Base-by-base conservation (phyloP, 352 stramenopile species). In the Phytophthora brassicae region DNA sequence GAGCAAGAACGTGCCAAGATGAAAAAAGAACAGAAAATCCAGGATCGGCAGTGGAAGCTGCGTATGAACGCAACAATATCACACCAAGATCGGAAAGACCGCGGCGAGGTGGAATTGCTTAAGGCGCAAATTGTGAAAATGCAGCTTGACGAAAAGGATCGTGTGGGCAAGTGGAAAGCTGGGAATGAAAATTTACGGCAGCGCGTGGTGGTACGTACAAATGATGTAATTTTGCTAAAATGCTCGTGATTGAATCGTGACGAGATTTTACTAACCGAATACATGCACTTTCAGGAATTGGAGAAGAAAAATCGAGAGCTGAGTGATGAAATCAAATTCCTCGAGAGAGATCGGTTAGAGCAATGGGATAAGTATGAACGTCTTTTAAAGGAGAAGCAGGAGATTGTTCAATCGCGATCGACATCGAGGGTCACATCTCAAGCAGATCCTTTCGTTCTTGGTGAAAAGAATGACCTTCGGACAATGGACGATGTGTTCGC, bases 91-190 rank as follows among this genome's bases (percentile, higher is more conserved):
- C 70, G 74, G 26, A 90, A 84, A 75, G 83, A 84, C 17, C 66
- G 75, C n/a, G 66, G 61, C 9, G 83, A 94, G 61, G 74, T 93
- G 0, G 87, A 92, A 44, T 66, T 72, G 22, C 67, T 95, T 12
- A 92, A 91, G 60, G 87, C 87, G 2, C 85, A 94, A 46, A 88
- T 95, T 24, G 80, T 92, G 43, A 89, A 85, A 19, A 79, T 94
- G 56, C 75, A 95, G 45, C 47, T 94, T 16, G 87, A 95, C 16
- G 78, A 90, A 46, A 81, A 79, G 41, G 55, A 63, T 35, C 57
- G 75, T 49, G 61, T 63, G 54, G 63, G 19, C 35, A 94, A 94
- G 47, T 79, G 72, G 58, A 95, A 94, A 60, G 70, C 72, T 28
- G 77, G 64, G 33, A 88, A 75, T 26, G 81, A 94, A 14, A 86